These are phyloP conservation scores for Fibroporia radiculosa DNA, from an alignment of 768 basidiomycete genomes.

Conservation along the genomic window DNA sequence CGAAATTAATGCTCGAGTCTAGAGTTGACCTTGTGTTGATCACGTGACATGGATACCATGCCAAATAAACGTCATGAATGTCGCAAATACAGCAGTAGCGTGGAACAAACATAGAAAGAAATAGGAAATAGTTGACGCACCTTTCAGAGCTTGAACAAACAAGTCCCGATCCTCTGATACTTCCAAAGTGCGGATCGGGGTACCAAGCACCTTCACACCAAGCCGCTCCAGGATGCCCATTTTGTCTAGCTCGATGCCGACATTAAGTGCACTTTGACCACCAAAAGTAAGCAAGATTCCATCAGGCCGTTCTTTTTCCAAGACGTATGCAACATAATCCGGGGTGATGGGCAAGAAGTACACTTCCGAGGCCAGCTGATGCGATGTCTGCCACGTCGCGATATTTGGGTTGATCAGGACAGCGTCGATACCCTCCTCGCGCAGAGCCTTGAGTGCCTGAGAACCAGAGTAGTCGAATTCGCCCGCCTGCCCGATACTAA, in stretches of 20 bases:
- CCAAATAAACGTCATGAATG: background rate
- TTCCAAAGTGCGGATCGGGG: slow-evolving; percentile 89
- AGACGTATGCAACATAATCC: slow-evolving; percentile 97
- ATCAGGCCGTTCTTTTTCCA: slow-evolving; percentile 97
- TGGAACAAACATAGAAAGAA: background rate
- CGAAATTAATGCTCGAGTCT: too few relatives aligned
- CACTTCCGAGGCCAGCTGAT: slow-evolving; percentile 92
- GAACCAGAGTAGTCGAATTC: slow-evolving; percentile 99
- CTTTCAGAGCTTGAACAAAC: slow-evolving; percentile 93
- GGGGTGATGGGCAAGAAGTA: slow-evolving; percentile 96
- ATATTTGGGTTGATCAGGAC: slow-evolving; percentile 99
- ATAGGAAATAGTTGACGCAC: slow-evolving; percentile 33
- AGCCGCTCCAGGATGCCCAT: slow-evolving; percentile 95
- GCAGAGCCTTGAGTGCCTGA: slow-evolving; percentile 95
- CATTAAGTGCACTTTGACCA: slow-evolving; percentile 96
- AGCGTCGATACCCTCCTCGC: slow-evolving; percentile 90
- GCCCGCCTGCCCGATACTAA: slow-evolving; percentile 96
- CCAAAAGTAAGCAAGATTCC: slow-evolving; percentile 97
- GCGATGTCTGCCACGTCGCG: slow-evolving; percentile 98
- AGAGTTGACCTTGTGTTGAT: too few relatives aligned
- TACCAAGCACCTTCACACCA: slow-evolving; percentile 90
- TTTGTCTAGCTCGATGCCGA: slow-evolving; percentile 91
- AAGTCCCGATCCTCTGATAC: slow-evolving; percentile 96
- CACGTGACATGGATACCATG: background rate
- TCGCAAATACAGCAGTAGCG: background rate